Conservation (phyloP, 495 filamentous ascomycete genomes). For the Podospora sp. region DNA sequence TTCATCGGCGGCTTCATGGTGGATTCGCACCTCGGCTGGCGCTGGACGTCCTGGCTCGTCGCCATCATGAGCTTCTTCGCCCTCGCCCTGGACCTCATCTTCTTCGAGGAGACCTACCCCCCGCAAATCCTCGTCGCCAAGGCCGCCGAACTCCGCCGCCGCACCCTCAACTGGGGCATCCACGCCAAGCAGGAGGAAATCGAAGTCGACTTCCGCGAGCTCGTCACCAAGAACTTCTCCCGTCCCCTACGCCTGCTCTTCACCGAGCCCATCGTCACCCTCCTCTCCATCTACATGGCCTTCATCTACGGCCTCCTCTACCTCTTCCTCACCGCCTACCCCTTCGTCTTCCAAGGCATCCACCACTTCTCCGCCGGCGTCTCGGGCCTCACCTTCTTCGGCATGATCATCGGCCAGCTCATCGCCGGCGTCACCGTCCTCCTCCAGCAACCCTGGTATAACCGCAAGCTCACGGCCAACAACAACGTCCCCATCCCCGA, state of each 20-base stretch:
- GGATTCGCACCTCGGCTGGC: conserved; percentile 71
- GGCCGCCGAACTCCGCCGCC: conserved; percentile 74
- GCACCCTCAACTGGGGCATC: conserved; percentile 90
- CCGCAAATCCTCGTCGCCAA: conserved; percentile 77
- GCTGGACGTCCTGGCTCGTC: conserved; percentile 78
- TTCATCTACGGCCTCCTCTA: conserved; percentile 82
- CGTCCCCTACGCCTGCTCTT: conserved; percentile 79
- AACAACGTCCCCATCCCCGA: conserved; percentile 76
- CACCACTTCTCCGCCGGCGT: conserved; percentile 69
- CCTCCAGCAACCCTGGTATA: conserved; percentile 67
- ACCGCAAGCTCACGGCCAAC: conserved; percentile 70
- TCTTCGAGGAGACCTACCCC: conserved; percentile 82
- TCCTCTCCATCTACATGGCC: conserved; percentile 77
- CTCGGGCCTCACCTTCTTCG: conserved; percentile 76
- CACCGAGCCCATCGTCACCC: conserved; percentile 75
- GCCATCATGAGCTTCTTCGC: conserved; percentile 76
- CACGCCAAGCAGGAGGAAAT: conserved; percentile 94
- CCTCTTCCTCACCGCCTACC: conserved; percentile 79
- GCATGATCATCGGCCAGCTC: conserved; percentile 75
- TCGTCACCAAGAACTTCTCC: conserved; percentile 80
- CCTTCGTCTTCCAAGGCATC: conserved; percentile 73
- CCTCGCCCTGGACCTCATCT: conserved; percentile 69
- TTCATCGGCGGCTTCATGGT: conserved; percentile 85
- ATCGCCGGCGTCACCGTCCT: conserved; percentile 67
- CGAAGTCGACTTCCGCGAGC: conserved; percentile 77